Base-by-base conservation (phyloP, 1,284 basidiomycete genomes). In the Meripilus lineatus region DNA sequence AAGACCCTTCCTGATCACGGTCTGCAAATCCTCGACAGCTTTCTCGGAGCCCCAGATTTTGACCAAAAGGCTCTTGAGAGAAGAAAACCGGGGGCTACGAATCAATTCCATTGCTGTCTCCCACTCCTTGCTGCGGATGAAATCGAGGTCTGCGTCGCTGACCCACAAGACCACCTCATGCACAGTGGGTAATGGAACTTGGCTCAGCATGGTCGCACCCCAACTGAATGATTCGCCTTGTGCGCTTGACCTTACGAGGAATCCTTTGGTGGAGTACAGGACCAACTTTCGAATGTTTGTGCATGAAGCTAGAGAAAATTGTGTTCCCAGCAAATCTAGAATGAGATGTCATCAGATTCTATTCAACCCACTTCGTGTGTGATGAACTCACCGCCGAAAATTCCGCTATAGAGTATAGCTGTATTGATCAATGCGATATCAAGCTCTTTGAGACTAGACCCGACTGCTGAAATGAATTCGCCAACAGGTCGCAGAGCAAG, bases 341-440 rank as follows among this genome's bases (percentile, higher is more conserved):
- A 26, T 5, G 5, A 33, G 30, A 28, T 32, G n/a, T 26, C 11
- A 25, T n/a, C n/a, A n/a, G n/a, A n/a, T n/a, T n/a, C n/a, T n/a
- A n/a, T n/a, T n/a, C n/a, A n/a, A n/a, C n/a, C n/a, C n/a, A n/a
- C n/a, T n/a, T n/a, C n/a, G 5, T 28, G 8, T 7, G 24, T 15
- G n/a, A n/a, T 13, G 15, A 24, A 38, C 40, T 4, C 23, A 42
- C 40, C 40, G 26, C 26, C 15, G 34, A 32, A 42, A 32, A 26
- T 32, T 24, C 40, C 40, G 14, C 34, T 26, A 17, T 18, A 17
- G 18, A 21, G 25, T 13, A 42, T 7, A 42, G 40, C 40, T n/a
- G n/a, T n/a, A n/a, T n/a, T n/a, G 23, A 33, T 42, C 5, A 42
- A 13, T 20, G 40, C 40, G 40, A 42, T 42, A 18, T 42, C 40